Evolutionary conservation across 2,329 filamentous ascomycete genomes (phyloP).

Genomic region (Pyrenochaeta sp.): DNA sequence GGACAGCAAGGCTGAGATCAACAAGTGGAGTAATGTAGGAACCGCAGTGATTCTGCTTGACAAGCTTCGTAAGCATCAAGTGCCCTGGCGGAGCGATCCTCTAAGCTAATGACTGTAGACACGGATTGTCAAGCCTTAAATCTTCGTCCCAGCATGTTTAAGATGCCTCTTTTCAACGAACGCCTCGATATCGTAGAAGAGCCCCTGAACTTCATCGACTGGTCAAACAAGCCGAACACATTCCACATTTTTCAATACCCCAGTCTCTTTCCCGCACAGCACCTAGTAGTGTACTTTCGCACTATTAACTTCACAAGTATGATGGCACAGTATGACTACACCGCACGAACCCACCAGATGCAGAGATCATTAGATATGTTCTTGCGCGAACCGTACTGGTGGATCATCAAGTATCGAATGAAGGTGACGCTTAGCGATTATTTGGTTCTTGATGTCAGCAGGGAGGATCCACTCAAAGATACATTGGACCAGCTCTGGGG

Average conservation of each 20-base stretch:
- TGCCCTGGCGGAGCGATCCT: too few relatives aligned
- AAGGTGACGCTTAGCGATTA: conserved; percentile 50
- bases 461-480: conserved; percentile 52
- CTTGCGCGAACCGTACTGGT: conserved; percentile 31
- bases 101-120: conserved; percentile 31
- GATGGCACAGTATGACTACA: conserved; percentile 75
- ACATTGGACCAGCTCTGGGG: conserved; percentile 88
- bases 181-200: conserved; percentile 77
- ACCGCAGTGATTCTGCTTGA: conserved; percentile 79
- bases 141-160: conserved; percentile 70
- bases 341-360: conserved; percentile 39
- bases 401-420: conserved; percentile 41
- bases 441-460: conserved; percentile 55
- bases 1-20: conserved; percentile 77
- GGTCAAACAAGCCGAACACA: conserved; percentile 68
- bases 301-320: conserved; percentile 88
- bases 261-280: conserved; percentile 78
- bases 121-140: conserved; percentile 49
- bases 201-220: conserved; percentile 72
- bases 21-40: conserved; percentile 75
- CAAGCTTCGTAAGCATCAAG: conserved; percentile 66
- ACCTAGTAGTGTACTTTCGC: conserved; percentile 83
- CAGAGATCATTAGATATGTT: conserved; percentile 34
- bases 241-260: conserved; percentile 82
- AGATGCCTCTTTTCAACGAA: conserved; percentile 78